Percentiles rank a stretch among this genome's conserved stretches.
phyloP scores from a whole-genome alignment of 2,329 filamentous ascomycete species.

The Penicillium sp. region DNA sequence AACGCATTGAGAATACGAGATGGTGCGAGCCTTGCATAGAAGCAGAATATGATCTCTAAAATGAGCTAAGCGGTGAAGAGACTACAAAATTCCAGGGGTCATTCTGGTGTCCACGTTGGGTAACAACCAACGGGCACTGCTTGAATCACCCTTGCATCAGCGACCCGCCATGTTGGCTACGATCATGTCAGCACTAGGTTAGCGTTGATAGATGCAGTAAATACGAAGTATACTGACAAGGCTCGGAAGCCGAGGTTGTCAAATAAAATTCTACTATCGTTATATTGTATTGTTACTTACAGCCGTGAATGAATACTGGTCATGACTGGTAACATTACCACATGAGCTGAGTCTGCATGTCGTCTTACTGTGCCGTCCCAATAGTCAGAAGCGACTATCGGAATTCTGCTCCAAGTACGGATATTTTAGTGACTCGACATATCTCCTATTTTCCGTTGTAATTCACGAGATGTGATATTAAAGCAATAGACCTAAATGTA shows the following conservation, averaged over 20 bases:
- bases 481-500: not conserved
- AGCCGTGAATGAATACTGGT: not conserved
- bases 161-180: not conserved
- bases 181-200: not conserved
- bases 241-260: not conserved
- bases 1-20: not conserved
- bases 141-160: not conserved
- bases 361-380: not conserved
- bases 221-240: not conserved
- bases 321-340: not conserved
- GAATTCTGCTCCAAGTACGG: not conserved
- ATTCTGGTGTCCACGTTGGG: not conserved
- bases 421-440: not conserved
- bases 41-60: not conserved
- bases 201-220: not conserved
- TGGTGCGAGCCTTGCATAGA: not conserved
- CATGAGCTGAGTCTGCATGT: not conserved
- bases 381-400: not conserved
- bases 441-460: not conserved
- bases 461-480: not conserved
- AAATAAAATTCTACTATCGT: not conserved
- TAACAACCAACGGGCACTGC: not conserved
- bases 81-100: not conserved
- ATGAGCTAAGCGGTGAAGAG: not conserved
- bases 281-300: not conserved